Conservation (phyloP, 306 rosid species). For the Benincasa hispida region DNA sequence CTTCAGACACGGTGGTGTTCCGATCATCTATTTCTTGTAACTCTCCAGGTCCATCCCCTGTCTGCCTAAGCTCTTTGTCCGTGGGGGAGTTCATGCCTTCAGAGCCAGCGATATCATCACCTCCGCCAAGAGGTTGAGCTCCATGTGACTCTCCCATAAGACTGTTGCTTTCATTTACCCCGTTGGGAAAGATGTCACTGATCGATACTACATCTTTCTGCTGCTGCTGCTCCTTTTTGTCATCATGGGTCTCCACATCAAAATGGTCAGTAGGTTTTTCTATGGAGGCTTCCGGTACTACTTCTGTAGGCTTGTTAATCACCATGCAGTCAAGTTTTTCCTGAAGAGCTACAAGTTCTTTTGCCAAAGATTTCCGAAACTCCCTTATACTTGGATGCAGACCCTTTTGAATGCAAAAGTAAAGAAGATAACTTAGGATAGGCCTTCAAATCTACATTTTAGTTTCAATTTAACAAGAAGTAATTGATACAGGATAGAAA, state of each 20-base stretch:
- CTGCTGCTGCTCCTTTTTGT: conserved; percentile 6
- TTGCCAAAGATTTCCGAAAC: conserved; percentile 67
- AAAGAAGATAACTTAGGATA: background rate
- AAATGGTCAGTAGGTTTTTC: conserved; percentile 7
- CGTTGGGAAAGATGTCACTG: conserved; percentile 7
- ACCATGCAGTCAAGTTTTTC: conserved; percentile 52
- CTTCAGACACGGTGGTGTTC: background rate
- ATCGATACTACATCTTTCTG: background rate
- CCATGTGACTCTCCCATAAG: background rate
- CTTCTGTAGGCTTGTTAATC: conserved; percentile 10
- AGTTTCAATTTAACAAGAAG: background rate
- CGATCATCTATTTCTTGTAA: background rate
- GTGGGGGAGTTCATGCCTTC: background rate
- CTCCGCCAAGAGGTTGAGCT: background rate
- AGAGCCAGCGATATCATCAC: background rate
- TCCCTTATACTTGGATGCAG: conserved; percentile 54
- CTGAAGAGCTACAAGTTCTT: conserved; percentile 56
- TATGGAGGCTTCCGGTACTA: background rate
- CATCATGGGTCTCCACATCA: background rate
- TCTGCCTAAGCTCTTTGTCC: background rate
- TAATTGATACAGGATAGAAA: background rate
- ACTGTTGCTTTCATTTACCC: background rate
- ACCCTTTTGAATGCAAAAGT: conserved; percentile 30
- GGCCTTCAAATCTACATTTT: background rate
- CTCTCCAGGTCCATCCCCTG: background rate